Base-by-base conservation (phyloP, 176 grass and related monocot species). In the Zizania latifolia region DNA sequence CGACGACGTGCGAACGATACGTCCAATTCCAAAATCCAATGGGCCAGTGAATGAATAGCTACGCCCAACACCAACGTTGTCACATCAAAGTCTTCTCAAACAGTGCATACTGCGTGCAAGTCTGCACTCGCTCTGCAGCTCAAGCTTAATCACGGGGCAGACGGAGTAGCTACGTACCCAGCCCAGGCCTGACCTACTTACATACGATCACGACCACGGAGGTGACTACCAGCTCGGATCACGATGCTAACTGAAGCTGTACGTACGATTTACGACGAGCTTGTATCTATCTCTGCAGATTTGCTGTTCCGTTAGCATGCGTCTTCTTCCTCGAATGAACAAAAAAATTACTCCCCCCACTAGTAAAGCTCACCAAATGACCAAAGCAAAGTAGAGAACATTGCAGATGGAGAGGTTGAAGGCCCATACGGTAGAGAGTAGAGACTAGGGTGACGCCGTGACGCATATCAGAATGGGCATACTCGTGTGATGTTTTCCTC, bases 401-500 rank as follows among this genome's bases (percentile, higher is more conserved):
- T 7, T 16, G 17, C 48, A 40, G 7, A 57, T 21, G 35, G 53
- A 35, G 55, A 39, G 48, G 39, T 35, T 43, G 2, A 14, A 40
- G 11, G 36, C 65, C 78, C 78, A 77, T 86, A 71, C 36, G 3
- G 65, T 63, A 30, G 15, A 79, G 46, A 54, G 12, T 35, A 56
- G n/a, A 53, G 21, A 81, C 77, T n/a, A n/a, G n/a, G n/a, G n/a
- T n/a, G n/a, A n/a, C n/a, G n/a, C 58, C 56, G 14, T 38, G 61
- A 48, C 3, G 22, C 19, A 26, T 38, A 32, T 38, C 10, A 7
- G 78, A 57, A 71, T 71, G 78, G 84, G 78, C 66, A 68, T 9
- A 17, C 35, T 34, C 30, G 1, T 28, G 15, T 21, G 16, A 51
- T 34, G 43, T 10, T 75, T 62, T 61, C 46, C 39, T 64, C 48